Conservation (phyloP, 2,329 filamentous ascomycete species). For the Helotiales sp. region DNA sequence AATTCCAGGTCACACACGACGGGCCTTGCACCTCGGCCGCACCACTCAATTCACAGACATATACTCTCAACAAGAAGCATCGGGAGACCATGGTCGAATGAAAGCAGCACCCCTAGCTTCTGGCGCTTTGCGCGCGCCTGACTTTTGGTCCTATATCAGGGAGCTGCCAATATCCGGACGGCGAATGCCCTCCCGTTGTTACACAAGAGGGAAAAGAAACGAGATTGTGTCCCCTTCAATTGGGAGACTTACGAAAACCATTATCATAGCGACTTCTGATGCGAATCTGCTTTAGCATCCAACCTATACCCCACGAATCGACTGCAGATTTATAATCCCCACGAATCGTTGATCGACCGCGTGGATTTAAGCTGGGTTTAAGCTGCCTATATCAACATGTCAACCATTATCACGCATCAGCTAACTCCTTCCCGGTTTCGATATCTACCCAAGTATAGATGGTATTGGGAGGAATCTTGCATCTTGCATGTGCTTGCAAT, state of each 20-base stretch:
- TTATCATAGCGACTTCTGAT: not conserved
- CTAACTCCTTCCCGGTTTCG: not conserved
- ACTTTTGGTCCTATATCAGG: not conserved
- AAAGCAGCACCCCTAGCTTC: not conserved
- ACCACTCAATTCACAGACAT: not conserved
- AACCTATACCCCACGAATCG: slow-evolving; percentile 17
- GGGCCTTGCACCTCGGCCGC: not conserved
- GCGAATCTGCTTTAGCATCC: slow-evolving; percentile 10
- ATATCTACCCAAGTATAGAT: not conserved
- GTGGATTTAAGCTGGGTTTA: slow-evolving; percentile 13
- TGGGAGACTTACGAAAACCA: slow-evolving; percentile 9
- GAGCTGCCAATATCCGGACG: not conserved
- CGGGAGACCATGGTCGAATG: not conserved
- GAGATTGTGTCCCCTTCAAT: slow-evolving; percentile 2
- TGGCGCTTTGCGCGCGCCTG: not conserved
- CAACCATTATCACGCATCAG: not conserved
- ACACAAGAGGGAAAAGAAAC: not conserved
- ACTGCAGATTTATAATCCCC: slow-evolving; percentile 1
- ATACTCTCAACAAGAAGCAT: not conserved
- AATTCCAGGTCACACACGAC: not conserved
- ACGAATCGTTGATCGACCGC: slow-evolving; percentile 5
- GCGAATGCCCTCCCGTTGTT: not conserved
- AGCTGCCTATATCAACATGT: slow-evolving; percentile 2
- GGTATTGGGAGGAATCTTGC: not conserved
- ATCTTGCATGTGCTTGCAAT: not conserved